Conservation (phyloP, 2,329 filamentous ascomycete genomes). For the Penicillium digitatum region DNA sequence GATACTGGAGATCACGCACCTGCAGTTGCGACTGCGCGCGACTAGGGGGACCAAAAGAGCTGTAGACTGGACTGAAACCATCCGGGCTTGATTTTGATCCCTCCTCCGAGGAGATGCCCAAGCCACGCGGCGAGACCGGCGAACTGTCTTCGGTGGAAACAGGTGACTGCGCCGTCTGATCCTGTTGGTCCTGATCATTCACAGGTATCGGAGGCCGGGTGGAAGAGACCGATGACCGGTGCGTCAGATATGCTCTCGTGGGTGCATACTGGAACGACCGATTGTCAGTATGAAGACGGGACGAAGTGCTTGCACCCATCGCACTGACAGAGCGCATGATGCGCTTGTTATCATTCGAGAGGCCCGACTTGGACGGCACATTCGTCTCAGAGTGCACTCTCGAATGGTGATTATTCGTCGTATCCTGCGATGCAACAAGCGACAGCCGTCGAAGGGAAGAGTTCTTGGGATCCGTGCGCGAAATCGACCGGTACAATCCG, state of each 20-base stretch:
- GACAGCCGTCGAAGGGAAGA: constrained; percentile 45
- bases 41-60: constrained; percentile 48
- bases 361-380: constrained; percentile 42
- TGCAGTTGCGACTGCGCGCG: constrained; percentile 70
- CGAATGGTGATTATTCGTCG: constrained; percentile 49
- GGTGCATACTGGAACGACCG: constrained; percentile 34
- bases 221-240: constrained; percentile 39
- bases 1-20: constrained; percentile 70
- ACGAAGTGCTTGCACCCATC: constrained; percentile 35
- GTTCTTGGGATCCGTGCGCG: constrained; percentile 41
- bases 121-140: constrained; percentile 22
- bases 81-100: constrained; percentile 29
- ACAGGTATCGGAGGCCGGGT: constrained; percentile 25
- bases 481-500: constrained; percentile 43
- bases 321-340: constrained; percentile 62
- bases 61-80: constrained; percentile 36
- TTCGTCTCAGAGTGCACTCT: constrained; percentile 61
- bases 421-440: constrained; percentile 34
- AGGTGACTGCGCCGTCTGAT: constrained; percentile 5
- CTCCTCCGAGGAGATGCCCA: constrained; percentile 29
- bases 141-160: constrained; percentile 16
- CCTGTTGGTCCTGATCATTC: constrained; percentile 7
- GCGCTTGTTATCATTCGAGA: constrained; percentile 38
- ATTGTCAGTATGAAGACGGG: constrained; percentile 31
- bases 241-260: constrained; percentile 32